phyloP scores from a whole-genome alignment of 208 protist genomes.

The Crithidia bombi region DNA sequence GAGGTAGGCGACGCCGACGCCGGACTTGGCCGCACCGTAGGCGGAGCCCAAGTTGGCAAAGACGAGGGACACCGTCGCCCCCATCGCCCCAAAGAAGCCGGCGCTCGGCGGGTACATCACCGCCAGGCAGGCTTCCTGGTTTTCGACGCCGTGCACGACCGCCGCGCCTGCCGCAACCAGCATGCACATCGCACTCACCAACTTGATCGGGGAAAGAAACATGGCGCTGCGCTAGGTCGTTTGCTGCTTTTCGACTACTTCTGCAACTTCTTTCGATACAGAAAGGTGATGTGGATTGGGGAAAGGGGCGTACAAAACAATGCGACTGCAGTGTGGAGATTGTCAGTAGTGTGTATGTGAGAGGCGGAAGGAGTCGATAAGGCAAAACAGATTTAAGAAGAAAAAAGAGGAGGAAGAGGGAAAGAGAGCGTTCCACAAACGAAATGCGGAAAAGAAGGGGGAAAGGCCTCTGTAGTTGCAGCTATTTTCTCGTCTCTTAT shows the following conservation, averaged over 20 bases:
- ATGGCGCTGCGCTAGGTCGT: conserved; percentile 3
- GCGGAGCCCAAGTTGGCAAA: conserved; percentile 97
- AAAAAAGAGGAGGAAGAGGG: not conserved
- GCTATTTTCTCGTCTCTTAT: no score
- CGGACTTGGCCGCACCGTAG: conserved; percentile 98
- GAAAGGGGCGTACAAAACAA: not conserved
- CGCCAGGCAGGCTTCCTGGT: conserved; percentile 49
- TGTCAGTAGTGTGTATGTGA: no score
- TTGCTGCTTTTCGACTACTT: no score
- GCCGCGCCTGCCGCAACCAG: conserved; percentile 13
- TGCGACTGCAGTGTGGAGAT: not conserved
- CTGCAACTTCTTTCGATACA: not conserved
- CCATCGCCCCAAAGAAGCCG: conserved; percentile 81
- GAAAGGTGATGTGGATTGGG: no score
- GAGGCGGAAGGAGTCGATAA: not conserved
- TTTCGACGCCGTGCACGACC: conserved; percentile 18
- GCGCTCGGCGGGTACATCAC: conserved; percentile 86
- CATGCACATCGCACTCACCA: conserved; percentile 15
- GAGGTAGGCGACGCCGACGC: conserved; percentile 97
- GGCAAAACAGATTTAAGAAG: not conserved
- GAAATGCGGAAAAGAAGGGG: no score
- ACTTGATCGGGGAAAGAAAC: conserved; percentile 16
- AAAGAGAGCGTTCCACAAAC: no score
- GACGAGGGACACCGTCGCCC: conserved; percentile 75
- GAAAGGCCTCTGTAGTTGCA: no score